Evolutionary conservation across 2,329 filamentous ascomycete genomes (phyloP).

Genomic region (Curvularia verruculosa): DNA sequence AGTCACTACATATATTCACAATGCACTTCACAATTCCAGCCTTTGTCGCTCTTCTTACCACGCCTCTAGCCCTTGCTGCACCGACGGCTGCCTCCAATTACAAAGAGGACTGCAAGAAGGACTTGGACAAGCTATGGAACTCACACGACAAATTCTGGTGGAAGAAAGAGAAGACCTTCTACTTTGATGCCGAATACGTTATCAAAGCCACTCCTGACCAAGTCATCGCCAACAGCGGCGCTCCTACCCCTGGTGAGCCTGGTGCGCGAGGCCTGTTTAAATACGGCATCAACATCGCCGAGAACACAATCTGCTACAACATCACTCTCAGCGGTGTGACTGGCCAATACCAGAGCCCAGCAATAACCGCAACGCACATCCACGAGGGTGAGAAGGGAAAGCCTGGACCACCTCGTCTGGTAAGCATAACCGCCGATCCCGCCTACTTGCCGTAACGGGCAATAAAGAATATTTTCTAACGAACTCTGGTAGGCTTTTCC

Average conservation of each 20-base stretch:
- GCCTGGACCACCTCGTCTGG: slow-evolving; percentile 59
- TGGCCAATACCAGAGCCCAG: slow-evolving; percentile 59
- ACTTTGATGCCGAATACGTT: slow-evolving; percentile 59
- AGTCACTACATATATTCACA: slow-evolving; percentile 4
- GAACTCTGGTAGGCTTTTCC: slow-evolving; percentile 19
- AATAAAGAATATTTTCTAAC: neutral
- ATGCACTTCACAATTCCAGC: slow-evolving; percentile 35
- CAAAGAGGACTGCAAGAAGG: slow-evolving; percentile 27
- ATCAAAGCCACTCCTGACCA: slow-evolving; percentile 58
- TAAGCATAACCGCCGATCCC: slow-evolving; percentile 21
- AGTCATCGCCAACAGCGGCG: slow-evolving; percentile 54
- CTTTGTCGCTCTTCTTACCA: slow-evolving; percentile 26
- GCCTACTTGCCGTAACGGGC: no score
- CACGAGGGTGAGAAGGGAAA: slow-evolving; percentile 57
- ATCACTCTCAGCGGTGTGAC: slow-evolving; percentile 59
- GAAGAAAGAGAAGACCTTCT: slow-evolving; percentile 37
- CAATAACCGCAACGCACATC: slow-evolving; percentile 62
- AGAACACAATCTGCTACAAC: slow-evolving; percentile 57
- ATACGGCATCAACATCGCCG: slow-evolving; percentile 59
- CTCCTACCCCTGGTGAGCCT: slow-evolving; percentile 50
- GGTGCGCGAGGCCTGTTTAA: slow-evolving; percentile 58
- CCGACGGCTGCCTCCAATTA: slow-evolving; percentile 24
- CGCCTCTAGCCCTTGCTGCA: slow-evolving; percentile 29
- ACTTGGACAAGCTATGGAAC: slow-evolving; percentile 32
- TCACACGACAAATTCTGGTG: slow-evolving; percentile 26